A percentile compares a stretch with the other conserved stretches of the same genome.
phyloP scores from a whole-genome alignment of 2,329 filamentous ascomycete genomes.

The Sporothrix pallida region DNA sequence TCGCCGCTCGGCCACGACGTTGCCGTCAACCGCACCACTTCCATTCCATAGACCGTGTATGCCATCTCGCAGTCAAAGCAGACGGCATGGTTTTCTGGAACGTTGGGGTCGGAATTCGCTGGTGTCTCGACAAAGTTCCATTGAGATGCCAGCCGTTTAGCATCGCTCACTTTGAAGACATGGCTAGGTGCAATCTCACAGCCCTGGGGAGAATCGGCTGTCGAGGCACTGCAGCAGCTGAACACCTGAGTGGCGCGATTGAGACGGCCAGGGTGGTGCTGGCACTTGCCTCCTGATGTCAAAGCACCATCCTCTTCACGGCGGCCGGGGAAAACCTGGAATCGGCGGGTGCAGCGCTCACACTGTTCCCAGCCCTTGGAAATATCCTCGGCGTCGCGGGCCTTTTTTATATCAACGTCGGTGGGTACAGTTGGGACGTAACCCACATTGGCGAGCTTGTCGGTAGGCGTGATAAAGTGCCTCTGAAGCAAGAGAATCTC shows the following conservation, averaged over 20 bases:
- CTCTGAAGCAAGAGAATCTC: conserved; percentile 68
- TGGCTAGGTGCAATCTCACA: conserved; percentile 76
- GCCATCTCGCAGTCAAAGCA: conserved; percentile 98
- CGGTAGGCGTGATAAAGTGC: conserved; percentile 67
- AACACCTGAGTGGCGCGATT: conserved; percentile 67
- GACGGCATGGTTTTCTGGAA: conserved; percentile 65
- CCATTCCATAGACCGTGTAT: conserved; percentile 85
- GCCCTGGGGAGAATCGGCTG: conserved; percentile 72
- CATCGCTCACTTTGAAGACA: conserved; percentile 83
- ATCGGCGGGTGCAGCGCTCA: conserved; percentile 82
- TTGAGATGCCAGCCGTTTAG: conserved; percentile 75
- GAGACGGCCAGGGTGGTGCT: conserved; percentile 77
- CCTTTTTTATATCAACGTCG: conserved; percentile 67
- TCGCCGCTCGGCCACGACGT: conserved; percentile 83
- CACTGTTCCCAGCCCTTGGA: conserved; percentile 84
- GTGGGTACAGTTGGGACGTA: conserved; percentile 76
- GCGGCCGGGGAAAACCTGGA: conserved; percentile 89
- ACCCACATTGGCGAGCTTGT: conserved; percentile 68
- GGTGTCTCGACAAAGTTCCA: conserved; percentile 84
- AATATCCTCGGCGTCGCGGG: conserved; percentile 67
- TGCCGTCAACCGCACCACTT: conserved; percentile 87
- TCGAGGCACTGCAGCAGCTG: conserved; percentile 76
- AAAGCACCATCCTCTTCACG: conserved; percentile 77
- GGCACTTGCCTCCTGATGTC: conserved; percentile 77
- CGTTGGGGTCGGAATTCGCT: conserved; percentile 57